Base-by-base conservation (phyloP, 2,329 filamentous ascomycete species). In the Simplicillium aogashimaense region DNA sequence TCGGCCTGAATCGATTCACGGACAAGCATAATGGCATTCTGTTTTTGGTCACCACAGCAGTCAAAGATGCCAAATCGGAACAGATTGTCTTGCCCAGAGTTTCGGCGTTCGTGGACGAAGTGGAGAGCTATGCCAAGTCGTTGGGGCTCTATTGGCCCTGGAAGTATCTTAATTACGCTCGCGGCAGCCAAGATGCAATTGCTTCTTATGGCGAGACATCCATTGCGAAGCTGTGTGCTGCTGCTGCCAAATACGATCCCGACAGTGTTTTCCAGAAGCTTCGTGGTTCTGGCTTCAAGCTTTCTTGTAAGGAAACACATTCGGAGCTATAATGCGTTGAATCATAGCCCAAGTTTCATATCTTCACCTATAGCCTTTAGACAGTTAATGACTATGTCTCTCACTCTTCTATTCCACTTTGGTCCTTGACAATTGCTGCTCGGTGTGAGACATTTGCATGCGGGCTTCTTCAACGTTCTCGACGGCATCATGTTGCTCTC, bases 21-120 rank as follows among this genome's bases (percentile, higher is more conserved):
- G 41, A 45, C 7, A 47, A 51, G 1, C 50, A 50, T 25, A 53
- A 54, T 15, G 56, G 52, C 3, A 53, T 60, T 17, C 49, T 60
- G 49, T 57, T 62, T 35, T 54, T 61, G 2, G 39, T 56, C 2
- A 53, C 51, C 0, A 49, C 54, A 34, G 55, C 52, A 11, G 46
- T 58, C 35, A 48, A 55, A 42, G 59, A 57, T 12, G 58, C 55
- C 2, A 55, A 65, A 34, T 45, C 52, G 2, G 57, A 59, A 45
- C 40, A 47, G 3, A 53, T 56, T 1, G 59, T 64, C 1, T 52
- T 58, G 40, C 61, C 61, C 40, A 49, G 60, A 1, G 50, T 67
- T 6, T 52, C 53, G 29, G 47, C 49, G 2, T 64, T 61, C 11
- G 25, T 60, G 42, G 38, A 60, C 40, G 51, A 55, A 3, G 45